These are phyloP conservation scores for Tylopilus sp. DNA, from an alignment of 1,284 basidiomycete species.

Conservation along the genomic window DNA sequence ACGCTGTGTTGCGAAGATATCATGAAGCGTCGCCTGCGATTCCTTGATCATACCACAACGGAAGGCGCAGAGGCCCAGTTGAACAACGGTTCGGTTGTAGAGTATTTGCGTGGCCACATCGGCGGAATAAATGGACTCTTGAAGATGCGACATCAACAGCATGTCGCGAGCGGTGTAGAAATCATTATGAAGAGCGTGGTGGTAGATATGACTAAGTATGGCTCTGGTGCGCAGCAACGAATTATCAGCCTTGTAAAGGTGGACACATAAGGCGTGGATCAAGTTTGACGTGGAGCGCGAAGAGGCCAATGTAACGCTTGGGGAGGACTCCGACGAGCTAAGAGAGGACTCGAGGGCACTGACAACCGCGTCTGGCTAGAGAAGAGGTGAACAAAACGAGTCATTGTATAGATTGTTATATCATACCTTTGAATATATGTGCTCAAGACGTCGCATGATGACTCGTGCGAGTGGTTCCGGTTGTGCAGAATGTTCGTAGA, in stretches of 20 bases:
- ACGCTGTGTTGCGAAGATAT: slow-evolving; percentile 94
- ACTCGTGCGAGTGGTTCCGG: slow-evolving; percentile 82
- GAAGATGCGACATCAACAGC: slow-evolving; percentile 97
- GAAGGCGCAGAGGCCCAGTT: slow-evolving; percentile 97
- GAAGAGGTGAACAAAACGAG: slow-evolving; percentile 10
- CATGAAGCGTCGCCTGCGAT: slow-evolving; percentile 87
- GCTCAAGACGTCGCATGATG: slow-evolving; percentile 93
- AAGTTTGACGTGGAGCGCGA: slow-evolving; percentile 65
- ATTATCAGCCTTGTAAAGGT: slow-evolving; percentile 91
- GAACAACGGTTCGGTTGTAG: slow-evolving; percentile 97
- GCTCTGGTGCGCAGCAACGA: slow-evolving; percentile 92
- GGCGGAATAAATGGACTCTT: slow-evolving; percentile 93
- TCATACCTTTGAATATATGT: slow-evolving; percentile 93
- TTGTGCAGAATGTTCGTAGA: slow-evolving; percentile 81
- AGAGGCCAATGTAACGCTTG: slow-evolving; percentile 53
- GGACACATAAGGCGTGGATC: slow-evolving; percentile 86
- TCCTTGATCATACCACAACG: slow-evolving; percentile 93
- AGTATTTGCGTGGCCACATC: slow-evolving; percentile 98
- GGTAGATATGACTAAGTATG: slow-evolving; percentile 97
- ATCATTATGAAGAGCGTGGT: slow-evolving; percentile 94
- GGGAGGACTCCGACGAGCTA: slow-evolving; percentile 53
- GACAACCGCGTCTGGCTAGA: slow-evolving; percentile 88
- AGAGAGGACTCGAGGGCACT: slow-evolving; percentile 81
- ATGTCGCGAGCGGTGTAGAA: slow-evolving; percentile 98
- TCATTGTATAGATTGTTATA: background rate